These are phyloP conservation scores for Nowakowskiella sp. DNA, from an alignment of 192 early-diverging fungal species.

Conservation along the genomic window DNA sequence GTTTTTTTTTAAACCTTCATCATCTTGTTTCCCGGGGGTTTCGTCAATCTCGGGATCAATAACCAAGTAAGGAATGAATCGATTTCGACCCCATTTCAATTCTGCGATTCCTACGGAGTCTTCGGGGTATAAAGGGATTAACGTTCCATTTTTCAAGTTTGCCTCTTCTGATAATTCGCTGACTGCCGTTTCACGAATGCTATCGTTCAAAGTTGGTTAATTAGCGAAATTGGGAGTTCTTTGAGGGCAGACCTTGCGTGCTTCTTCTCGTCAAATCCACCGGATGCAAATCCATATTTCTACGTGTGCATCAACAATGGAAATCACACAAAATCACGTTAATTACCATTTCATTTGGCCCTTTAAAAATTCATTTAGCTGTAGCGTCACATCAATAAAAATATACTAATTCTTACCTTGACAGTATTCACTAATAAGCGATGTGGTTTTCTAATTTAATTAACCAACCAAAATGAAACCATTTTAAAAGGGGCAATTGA, in stretches of 20 bases:
- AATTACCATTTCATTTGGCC: conserved; percentile 45
- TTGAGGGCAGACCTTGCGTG: conserved; percentile 28
- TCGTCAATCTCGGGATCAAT: conserved; percentile 36
- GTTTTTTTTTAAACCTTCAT: too few species aligned
- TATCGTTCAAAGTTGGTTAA: conserved; percentile 1
- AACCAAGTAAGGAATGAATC: conserved; percentile 48
- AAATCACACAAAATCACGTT: neutral
- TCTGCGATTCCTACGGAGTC: conserved; percentile 41
- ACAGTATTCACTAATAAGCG: conserved; percentile 46
- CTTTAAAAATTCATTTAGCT: too few species aligned
- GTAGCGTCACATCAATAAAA: too few species aligned
- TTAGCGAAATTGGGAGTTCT: neutral
- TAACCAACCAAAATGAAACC: conserved; percentile 3
- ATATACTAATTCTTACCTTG: too few species aligned
- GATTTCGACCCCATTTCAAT: conserved; percentile 52
- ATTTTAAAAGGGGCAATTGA: neutral
- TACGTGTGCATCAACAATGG: neutral
- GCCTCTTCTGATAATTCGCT: conserved; percentile 54
- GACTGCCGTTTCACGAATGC: conserved; percentile 38
- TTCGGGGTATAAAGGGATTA: conserved; percentile 33
- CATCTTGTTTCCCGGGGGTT: conserved; percentile 34
- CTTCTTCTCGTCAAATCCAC: conserved; percentile 43
- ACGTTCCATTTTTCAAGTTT: conserved; percentile 38
- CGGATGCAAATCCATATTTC: conserved; percentile 52
- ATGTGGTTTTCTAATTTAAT: conserved; percentile 41